A percentile compares a stretch with the other conserved stretches of the same genome.
phyloP scores from a whole-genome alignment of 768 basidiomycete species.

The Rhizopogon vesiculosus region DNA sequence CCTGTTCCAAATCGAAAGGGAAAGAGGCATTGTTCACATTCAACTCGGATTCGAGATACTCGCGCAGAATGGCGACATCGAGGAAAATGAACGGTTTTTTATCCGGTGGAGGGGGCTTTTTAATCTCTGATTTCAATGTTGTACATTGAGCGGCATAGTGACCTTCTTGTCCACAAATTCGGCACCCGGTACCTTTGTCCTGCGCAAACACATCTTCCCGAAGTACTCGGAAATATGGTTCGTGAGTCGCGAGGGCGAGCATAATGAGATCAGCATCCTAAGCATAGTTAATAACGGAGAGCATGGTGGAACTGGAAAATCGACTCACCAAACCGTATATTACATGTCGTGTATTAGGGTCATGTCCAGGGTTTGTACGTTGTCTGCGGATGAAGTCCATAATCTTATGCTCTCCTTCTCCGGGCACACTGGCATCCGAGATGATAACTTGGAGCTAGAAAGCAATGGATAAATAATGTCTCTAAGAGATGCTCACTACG shows the following conservation, averaged over 20 bases:
- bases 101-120: slow-evolving; percentile 50
- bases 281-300: slow-evolving; percentile 8
- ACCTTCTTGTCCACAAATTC: slow-evolving; percentile 91
- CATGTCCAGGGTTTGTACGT: slow-evolving; percentile 79
- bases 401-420: slow-evolving; percentile 99
- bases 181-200: slow-evolving; percentile 74
- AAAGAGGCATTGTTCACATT: slow-evolving; percentile 74
- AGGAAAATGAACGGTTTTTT: slow-evolving; percentile 99
- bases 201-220: slow-evolving; percentile 97
- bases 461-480: not conserved
- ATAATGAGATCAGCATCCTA: slow-evolving; percentile 99
- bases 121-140: slow-evolving; percentile 63
- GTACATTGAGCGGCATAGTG: slow-evolving; percentile 96
- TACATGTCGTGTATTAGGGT: slow-evolving; percentile 93
- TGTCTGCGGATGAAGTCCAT: slow-evolving; percentile 98
- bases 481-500: slow-evolving; percentile 16
- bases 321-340: slow-evolving; percentile 89
- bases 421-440: slow-evolving; percentile 95
- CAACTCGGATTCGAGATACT: slow-evolving; percentile 97
- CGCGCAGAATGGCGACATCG: slow-evolving; percentile 91
- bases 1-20: slow-evolving; percentile 90
- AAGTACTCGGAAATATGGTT: slow-evolving; percentile 95
- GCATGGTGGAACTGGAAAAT: not conserved
- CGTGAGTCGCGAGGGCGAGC: slow-evolving; percentile 96
- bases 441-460: slow-evolving; percentile 88